These are phyloP conservation scores for Aspergillus sp. DNA, from an alignment of 2,329 filamentous ascomycete genomes.

Conservation along the genomic window DNA sequence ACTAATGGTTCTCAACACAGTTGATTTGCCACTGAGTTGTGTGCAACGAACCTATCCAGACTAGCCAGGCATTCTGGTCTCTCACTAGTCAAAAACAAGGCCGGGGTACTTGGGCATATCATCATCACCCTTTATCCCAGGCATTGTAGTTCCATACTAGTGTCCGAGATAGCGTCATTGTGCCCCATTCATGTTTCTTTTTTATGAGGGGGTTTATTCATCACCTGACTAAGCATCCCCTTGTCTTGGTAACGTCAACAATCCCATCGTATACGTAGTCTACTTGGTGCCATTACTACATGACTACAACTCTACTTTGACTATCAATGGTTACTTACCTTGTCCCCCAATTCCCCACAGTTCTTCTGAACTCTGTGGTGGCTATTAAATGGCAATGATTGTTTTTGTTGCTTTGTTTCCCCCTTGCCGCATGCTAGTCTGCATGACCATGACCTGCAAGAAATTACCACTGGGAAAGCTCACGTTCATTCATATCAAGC, in stretches of 20 bases:
- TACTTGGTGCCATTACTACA: background rate
- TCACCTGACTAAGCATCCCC: background rate
- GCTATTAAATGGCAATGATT: background rate
- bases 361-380: background rate
- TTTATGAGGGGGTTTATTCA: background rate
- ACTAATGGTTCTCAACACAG: background rate
- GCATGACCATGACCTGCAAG: background rate
- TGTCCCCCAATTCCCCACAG: background rate
- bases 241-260: background rate
- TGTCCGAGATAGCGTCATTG: conserved; percentile 1
- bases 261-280: background rate
- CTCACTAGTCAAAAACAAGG: background rate
- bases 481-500: background rate
- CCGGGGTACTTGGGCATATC: background rate
- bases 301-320: background rate
- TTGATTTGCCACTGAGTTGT: background rate
- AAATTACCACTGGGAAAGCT: background rate
- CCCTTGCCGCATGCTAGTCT: background rate
- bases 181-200: background rate
- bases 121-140: background rate
- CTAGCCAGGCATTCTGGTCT: background rate
- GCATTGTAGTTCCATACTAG: background rate
- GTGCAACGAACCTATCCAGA: background rate
- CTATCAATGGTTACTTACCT: background rate
- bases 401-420: background rate